A percentile compares a stretch with the other conserved stretches of the same genome.
phyloP scores from a whole-genome alignment of 805 yeast genomes.

The Monosporozyma aerobia region DNA sequence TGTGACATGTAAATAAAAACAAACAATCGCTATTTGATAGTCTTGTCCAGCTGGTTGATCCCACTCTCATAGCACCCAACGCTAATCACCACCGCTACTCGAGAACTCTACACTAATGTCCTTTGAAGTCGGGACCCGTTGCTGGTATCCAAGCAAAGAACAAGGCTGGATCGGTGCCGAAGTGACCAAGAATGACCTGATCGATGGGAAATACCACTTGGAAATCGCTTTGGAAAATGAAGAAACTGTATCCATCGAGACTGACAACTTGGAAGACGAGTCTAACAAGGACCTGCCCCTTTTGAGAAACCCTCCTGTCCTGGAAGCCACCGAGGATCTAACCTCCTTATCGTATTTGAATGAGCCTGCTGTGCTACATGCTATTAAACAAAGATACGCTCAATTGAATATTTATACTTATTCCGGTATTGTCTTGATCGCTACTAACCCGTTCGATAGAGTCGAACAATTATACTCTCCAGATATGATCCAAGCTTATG shows the following conservation, averaged over 20 bases:
- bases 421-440: constrained; percentile 93
- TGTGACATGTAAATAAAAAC: neutral
- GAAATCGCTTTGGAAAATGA: constrained; percentile 46
- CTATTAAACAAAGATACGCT: constrained; percentile 79
- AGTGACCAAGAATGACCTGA: constrained; percentile 37
- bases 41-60: neutral
- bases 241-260: constrained; percentile 38
- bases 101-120: constrained; percentile 12
- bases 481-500: constrained; percentile 89
- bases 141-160: constrained; percentile 66
- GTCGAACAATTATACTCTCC: constrained; percentile 86
- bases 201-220: constrained; percentile 38
- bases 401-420: constrained; percentile 90
- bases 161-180: constrained; percentile 69
- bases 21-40: neutral
- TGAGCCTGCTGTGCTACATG: constrained; percentile 94
- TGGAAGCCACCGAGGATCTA: constrained; percentile 90
- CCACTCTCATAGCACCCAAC: neutral
- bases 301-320: constrained; percentile 80
- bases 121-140: constrained; percentile 53
- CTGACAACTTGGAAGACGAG: constrained; percentile 27
- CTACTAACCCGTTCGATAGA: constrained; percentile 90
- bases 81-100: neutral
- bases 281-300: constrained; percentile 45
- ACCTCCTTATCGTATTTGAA: constrained; percentile 86